Evolutionary conservation across 192 early-diverging fungal genomes (phyloP), one percentile per base, ranked within the genome.

Genomic region (Coemansia sp.): DNA sequence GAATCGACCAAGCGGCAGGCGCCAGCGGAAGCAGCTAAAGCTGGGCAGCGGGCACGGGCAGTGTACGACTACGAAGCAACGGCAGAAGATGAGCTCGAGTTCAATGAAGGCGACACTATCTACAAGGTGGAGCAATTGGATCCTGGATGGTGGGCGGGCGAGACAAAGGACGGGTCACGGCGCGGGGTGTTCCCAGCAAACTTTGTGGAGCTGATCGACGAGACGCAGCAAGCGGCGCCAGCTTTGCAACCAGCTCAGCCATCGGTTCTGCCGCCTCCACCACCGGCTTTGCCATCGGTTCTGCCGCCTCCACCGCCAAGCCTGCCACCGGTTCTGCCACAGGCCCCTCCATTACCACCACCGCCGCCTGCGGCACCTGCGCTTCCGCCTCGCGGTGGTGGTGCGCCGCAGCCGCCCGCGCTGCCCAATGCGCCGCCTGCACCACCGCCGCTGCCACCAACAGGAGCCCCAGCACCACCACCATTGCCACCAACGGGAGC

Each of bases 81-180:
- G 23, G 94, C 92, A 36, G 87, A 86, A 7, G 95, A 96, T 70
- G 96, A 98, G 85, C 91, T 98, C 62, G 62, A 83, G 2, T 86
- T 98, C 64, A 68, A 71, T 0, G 95, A 98, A 68, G 93, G 91
- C 18, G 95, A 97, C 51, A 78, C 90, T 14, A 90, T 98, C 53
- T 84, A 70, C 16, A 85, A 88, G 24, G 90, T 98, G 45, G 89
- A 90, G 18, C 87, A 93, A 81, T 53, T 94, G 51, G 93, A 94
- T 75, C 91, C 93, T 41, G 95, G 92, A 43, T 98, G 96, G 96
- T 97, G 95, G 96, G 86, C 89, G 45, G 96, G 94, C 60, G 84
- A 85, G 33, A 91, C 88, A 62, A 82, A 90, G 60, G 88, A 92
- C 70, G 93, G 93, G 12, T 69, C 80, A 23, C 82, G 88, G 11